A percentile compares a stretch with the other conserved stretches of the same genome.
These are phyloP conservation scores for Vitis vinifera DNA, from an alignment of 164 flowering plant species.

Conservation along the genomic window DNA sequence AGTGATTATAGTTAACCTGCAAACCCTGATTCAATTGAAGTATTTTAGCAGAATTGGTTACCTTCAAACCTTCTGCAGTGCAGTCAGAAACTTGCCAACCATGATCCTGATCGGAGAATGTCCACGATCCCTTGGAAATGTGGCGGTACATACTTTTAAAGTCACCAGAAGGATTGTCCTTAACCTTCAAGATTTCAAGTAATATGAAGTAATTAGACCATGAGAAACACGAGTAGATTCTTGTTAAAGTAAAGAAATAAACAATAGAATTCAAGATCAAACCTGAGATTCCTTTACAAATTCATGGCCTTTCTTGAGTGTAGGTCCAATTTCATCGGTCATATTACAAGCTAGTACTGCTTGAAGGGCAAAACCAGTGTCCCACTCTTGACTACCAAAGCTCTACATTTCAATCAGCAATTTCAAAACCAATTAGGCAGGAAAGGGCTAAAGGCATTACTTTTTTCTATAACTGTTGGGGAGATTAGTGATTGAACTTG, in stretches of 20 bases:
- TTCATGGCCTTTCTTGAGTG: constrained; percentile 36
- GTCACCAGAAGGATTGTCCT: constrained; percentile 55
- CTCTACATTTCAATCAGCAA: constrained; percentile 34
- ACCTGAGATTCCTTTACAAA: constrained; percentile 45
- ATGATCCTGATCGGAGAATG: constrained; percentile 62
- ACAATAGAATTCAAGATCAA: not conserved
- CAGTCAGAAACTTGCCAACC: constrained; percentile 76
- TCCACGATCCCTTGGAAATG: constrained; percentile 65
- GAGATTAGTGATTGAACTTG: too few species aligned
- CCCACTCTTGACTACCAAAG: constrained; percentile 46
- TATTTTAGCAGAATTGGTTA: constrained; percentile 1
- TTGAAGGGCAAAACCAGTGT: constrained; percentile 35
- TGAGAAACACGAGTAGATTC: too few species aligned
- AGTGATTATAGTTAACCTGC: not conserved
- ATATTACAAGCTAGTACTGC: constrained; percentile 37
- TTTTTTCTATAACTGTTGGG: too few species aligned
- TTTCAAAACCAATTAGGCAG: constrained; percentile 3
- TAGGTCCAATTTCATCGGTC: constrained; percentile 26
- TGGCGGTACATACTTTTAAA: constrained; percentile 53
- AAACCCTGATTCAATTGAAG: not conserved
- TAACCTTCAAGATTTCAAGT: constrained; percentile 23
- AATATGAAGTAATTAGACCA: too few species aligned
- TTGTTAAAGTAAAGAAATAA: not conserved
- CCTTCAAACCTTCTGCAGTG: constrained; percentile 64
- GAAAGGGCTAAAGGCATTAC: not conserved